Evolutionary conservation across 495 filamentous ascomycete genomes (phyloP), one percentile per base, ranked within the genome.

Genomic region (Hyphodiscus hymeniophilus): DNA sequence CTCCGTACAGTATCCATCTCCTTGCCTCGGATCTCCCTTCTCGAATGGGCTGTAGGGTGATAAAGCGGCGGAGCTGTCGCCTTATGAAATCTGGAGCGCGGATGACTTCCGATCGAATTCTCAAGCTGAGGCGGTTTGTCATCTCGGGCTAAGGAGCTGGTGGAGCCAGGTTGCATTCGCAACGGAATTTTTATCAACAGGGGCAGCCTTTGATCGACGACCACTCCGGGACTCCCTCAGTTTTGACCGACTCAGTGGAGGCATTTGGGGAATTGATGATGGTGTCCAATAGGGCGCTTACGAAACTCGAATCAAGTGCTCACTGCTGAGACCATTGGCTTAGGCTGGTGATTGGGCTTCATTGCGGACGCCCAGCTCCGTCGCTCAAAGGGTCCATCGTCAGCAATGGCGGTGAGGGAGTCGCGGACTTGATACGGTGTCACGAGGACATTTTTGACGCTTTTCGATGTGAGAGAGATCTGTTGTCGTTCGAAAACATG

Each of bases 331-430:
- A 2, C 16, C 17, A 17, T 36, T 18, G 30, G 2, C 8, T 45
- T 20, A 47, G 45, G 34, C 30, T 39, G 34, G 11, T 47, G 45
- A 47, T 47, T 47, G 45, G 45, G 16, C 43, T 6, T 35, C 28
- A 21, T 5, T 6, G 33, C 28, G 3, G 22, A 28, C 1, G 10
- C 20, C 10, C 45, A 39, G 12, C 33, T 17, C 13, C 16, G 13
- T 47, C 33, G 33, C 21, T n/a, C n/a, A n/a, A n/a, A n/a, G n/a
- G n/a, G n/a, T n/a, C n/a, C n/a, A n/a, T n/a, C n/a, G 32, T 28
- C 21, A 43, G 40, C 24, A 43, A 36, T 36, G 33, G 33, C 33
- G 33, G 33, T 36, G 33, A 36, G 33, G 33, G 12, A 36, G 33
- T 36, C 13, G 6, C 33, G 33, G 33, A 13, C 33, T 36, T 17